Conservation (phyloP, 805 yeast species). For the Candida pini region DNA sequence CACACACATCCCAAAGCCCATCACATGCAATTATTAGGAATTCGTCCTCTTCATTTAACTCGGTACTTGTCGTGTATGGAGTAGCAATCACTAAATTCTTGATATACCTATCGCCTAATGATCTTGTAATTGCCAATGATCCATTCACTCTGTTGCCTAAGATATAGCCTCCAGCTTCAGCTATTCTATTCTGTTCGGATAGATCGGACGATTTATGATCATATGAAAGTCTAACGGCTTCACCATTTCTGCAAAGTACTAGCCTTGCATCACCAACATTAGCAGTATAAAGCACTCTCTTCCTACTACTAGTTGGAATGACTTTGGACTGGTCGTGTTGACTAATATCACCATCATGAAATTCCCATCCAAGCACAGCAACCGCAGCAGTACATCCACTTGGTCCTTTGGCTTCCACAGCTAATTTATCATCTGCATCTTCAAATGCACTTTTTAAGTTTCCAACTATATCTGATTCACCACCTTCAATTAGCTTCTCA, state of each 20-base stretch:
- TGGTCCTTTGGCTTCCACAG: conserved; percentile 54
- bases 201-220: conserved; percentile 91
- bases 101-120: conserved; percentile 91
- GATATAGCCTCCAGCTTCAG: conserved; percentile 76
- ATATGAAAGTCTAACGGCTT: conserved; percentile 74
- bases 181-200: conserved; percentile 70
- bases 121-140: conserved; percentile 88
- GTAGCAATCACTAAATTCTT: conserved; percentile 83
- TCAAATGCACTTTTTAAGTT: conserved; percentile 64
- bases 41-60: conserved; percentile 59
- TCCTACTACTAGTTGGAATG: conserved; percentile 43
- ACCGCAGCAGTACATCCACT: conserved; percentile 97
- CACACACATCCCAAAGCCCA: conserved; percentile 93
- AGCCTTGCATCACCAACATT: conserved; percentile 93
- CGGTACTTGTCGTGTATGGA: conserved; percentile 89
- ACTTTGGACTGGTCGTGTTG: conserved; percentile 11
- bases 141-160: conserved; percentile 93
- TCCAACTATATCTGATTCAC: conserved; percentile 52
- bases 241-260: conserved; percentile 68
- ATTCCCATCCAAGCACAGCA: conserved; percentile 84
- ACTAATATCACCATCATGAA: conserved; percentile 18
- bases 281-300: conserved; percentile 81
- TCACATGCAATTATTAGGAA: conserved; percentile 91
- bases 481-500: conserved; percentile 44
- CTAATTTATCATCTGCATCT: conserved; percentile 68